Evolutionary conservation across 805 yeast species (phyloP).

Genomic region (Alloascoidea hylecoeti): DNA sequence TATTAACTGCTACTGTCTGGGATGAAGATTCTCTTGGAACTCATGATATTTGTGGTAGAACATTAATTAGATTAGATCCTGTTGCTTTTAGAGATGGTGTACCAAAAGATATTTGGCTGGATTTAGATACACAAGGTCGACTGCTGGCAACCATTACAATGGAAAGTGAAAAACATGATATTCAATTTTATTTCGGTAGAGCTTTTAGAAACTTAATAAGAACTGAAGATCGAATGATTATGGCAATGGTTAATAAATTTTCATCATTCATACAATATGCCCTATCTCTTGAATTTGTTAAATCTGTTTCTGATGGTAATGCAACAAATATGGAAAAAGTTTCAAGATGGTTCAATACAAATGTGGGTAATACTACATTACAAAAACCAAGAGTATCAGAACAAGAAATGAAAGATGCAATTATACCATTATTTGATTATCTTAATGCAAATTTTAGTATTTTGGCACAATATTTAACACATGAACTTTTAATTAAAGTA

Average conservation of each 20-base stretch:
- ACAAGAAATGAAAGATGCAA: constrained; percentile 41
- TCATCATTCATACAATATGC: constrained; percentile 44
- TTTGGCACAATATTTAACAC: constrained; percentile 43
- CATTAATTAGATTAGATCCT: constrained; percentile 47
- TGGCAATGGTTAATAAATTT: constrained; percentile 61
- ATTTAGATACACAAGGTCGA: constrained; percentile 56
- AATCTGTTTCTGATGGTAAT: constrained; percentile 20
- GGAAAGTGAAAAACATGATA: constrained; percentile 71
- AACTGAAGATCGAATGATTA: constrained; percentile 51
- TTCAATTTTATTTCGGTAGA: constrained; percentile 67
- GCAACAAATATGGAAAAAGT: constrained; percentile 5
- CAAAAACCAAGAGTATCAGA: neutral
- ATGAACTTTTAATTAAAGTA: constrained; percentile 40
- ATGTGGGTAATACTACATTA: constrained; percentile 2
- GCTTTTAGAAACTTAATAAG: constrained; percentile 53
- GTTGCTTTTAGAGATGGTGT: constrained; percentile 50
- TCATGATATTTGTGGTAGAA: constrained; percentile 55
- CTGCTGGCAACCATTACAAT: constrained; percentile 53
- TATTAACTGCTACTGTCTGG: constrained; percentile 56
- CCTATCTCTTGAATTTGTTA: constrained; percentile 43
- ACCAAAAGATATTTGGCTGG: constrained; percentile 43
- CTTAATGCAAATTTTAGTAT: constrained; percentile 54
- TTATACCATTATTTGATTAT: constrained; percentile 63
- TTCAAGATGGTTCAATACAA: constrained; percentile 16
- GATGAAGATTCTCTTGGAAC: constrained; percentile 38